Conservation (phyloP, 169 alveolate genomes). For the Plasmodium sp. region DNA sequence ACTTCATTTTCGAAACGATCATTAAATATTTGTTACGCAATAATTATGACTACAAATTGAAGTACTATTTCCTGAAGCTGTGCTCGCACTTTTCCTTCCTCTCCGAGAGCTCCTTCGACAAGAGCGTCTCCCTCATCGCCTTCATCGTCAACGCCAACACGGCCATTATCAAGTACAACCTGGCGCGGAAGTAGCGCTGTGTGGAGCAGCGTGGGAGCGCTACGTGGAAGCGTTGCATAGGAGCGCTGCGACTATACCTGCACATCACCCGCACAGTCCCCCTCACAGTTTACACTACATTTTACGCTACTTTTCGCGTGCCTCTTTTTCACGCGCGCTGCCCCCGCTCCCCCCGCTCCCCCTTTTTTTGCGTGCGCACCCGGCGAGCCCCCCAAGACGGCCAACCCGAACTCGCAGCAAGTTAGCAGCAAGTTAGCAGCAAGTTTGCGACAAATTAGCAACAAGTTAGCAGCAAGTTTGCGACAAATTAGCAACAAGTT, state of each 20-base stretch:
- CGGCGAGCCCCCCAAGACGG: background rate
- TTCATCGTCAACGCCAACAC: slow-evolving; percentile 65
- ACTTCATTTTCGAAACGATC: slow-evolving; percentile 49
- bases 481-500: background rate
- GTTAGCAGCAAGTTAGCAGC: background rate
- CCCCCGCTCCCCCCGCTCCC: background rate
- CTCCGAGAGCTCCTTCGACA: slow-evolving; percentile 55
- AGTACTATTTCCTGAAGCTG: slow-evolving; percentile 21
- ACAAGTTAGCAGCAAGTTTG: background rate
- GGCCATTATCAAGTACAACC: slow-evolving; percentile 41
- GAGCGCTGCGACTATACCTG: background rate
- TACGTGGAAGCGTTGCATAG: too few relatives aligned
- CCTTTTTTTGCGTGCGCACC: background rate
- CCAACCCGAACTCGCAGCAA: background rate
- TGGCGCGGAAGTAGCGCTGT: background rate
- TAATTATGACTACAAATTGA: slow-evolving; percentile 17
- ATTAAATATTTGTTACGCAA: slow-evolving; percentile 39
- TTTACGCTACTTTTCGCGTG: background rate
- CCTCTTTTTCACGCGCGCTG: background rate
- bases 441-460: too few relatives aligned
- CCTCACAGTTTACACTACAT: background rate
- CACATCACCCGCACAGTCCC: background rate
- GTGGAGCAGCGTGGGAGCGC: background rate
- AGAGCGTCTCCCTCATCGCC: slow-evolving; percentile 64
- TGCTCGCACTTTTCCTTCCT: slow-evolving; percentile 52